phyloP scores from a whole-genome alignment of 768 basidiomycete genomes.

The Gelatoporia subvermispora region DNA sequence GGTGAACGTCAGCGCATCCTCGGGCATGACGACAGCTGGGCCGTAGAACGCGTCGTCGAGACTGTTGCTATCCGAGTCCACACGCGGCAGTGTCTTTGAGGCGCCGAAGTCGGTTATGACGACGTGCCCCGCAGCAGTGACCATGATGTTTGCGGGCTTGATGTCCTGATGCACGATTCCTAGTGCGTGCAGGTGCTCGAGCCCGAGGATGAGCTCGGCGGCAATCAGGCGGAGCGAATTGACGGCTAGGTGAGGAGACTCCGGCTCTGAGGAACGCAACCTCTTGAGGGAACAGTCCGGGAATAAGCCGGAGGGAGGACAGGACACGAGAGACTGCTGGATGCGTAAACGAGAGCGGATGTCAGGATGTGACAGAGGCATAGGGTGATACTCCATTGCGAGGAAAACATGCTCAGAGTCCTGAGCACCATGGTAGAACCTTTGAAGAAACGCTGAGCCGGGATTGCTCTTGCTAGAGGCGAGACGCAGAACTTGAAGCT shows the following conservation, averaged over 20 bases:
- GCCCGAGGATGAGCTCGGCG: slow-evolving; percentile 9
- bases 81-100: neutral
- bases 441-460: slow-evolving; percentile 5
- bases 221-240: slow-evolving; percentile 6
- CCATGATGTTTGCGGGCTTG: slow-evolving; percentile 14
- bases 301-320: neutral
- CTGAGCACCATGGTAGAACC: slow-evolving; percentile 3
- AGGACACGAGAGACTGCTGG: neutral
- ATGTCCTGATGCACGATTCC: slow-evolving; percentile 15
- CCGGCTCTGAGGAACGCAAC: slow-evolving; percentile 4
- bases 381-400: slow-evolving; percentile 6
- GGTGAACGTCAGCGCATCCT: slow-evolving; percentile 15
- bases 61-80: neutral
- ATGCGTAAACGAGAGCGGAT: slow-evolving; percentile 7
- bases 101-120: slow-evolving; percentile 14
- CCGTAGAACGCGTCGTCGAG: slow-evolving; percentile 1
- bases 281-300: slow-evolving; percentile 6
- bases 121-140: slow-evolving; percentile 9
- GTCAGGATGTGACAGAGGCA: slow-evolving; percentile 5
- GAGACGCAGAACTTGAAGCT: slow-evolving; percentile 2
- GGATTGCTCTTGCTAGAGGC: neutral
- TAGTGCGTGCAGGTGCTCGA: slow-evolving; percentile 7
- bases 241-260: slow-evolving; percentile 5
- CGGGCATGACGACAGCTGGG: slow-evolving; percentile 5
- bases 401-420: slow-evolving; percentile 9